Conservation (phyloP, 2,329 filamentous ascomycete genomes). For the Intubia oerlemansii region DNA sequence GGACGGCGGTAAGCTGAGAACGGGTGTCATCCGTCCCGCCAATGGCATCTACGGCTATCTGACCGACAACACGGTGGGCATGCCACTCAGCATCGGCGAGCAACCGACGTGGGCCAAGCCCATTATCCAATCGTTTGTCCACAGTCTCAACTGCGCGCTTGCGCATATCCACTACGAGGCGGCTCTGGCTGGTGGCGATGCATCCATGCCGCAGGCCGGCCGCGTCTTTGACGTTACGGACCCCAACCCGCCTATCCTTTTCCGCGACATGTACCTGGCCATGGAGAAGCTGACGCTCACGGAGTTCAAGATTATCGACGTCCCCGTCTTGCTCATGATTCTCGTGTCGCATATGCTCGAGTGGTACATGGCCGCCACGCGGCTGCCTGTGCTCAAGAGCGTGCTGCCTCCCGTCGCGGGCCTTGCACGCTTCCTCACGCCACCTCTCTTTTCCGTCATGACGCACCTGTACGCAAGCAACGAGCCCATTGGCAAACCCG, state of each 20-base stretch:
- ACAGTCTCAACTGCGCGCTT: constrained; percentile 19
- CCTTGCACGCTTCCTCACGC: constrained; percentile 17
- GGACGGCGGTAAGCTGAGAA: constrained; percentile 21
- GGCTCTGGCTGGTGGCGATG: constrained; percentile 12
- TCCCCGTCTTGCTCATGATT: constrained; percentile 16
- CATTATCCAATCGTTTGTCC: constrained; percentile 19
- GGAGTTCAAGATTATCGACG: constrained; percentile 13
- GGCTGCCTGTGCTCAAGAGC: constrained; percentile 9
- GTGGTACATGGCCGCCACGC: constrained; percentile 12
- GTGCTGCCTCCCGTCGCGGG: constrained; percentile 14
- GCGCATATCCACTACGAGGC: constrained; percentile 21
- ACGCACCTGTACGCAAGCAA: constrained; percentile 18
- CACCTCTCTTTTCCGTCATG: constrained; percentile 18
- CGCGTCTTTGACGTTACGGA: constrained; percentile 20
- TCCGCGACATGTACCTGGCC: constrained; percentile 15
- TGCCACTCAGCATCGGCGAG: constrained; percentile 17
- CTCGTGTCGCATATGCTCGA: constrained; percentile 17
- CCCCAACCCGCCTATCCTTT: constrained; percentile 19
- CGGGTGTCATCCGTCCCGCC: constrained; percentile 27
- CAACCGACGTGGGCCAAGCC: constrained; percentile 20
- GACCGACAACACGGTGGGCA: constrained; percentile 22
- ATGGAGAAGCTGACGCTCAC: constrained; percentile 15
- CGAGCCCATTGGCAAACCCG: constrained; percentile 12
- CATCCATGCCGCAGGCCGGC: constrained; percentile 14
- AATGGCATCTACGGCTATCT: constrained; percentile 31